Evolutionary conservation across 257 asterid genomes (phyloP).

Genomic region (Cynanchum wilfordii): DNA sequence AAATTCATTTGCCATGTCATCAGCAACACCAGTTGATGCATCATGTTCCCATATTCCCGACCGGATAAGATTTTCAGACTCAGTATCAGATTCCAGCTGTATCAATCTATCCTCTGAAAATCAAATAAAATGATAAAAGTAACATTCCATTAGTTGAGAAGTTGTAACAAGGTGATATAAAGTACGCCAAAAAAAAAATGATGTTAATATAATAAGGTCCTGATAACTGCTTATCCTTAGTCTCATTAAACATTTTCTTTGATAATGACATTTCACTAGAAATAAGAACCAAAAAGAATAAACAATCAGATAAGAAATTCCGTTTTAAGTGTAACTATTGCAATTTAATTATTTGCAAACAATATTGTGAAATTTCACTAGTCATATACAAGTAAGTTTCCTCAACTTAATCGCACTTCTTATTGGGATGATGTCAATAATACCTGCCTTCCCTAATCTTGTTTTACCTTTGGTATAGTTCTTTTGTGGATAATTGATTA

Average conservation of each 20-base stretch:
- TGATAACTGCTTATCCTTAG: not conserved
- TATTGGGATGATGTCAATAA: not conserved
- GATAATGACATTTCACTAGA: not conserved
- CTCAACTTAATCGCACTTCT: not conserved
- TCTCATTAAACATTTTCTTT: not conserved
- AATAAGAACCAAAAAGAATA: not conserved
- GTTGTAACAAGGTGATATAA: not conserved
- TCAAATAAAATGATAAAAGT: not conserved
- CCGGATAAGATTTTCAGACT: constrained; percentile 39
- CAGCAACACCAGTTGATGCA: constrained; percentile 25
- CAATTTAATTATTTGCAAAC: not conserved
- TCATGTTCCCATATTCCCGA: constrained; percentile 27
- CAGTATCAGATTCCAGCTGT: constrained; percentile 64
- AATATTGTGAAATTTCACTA: not conserved
- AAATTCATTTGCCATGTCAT: constrained; percentile 29
- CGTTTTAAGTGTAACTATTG: not conserved
- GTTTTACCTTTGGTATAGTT: not conserved
- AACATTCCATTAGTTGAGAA: not conserved
- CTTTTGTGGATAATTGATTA: not conserved
- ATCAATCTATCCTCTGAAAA: constrained; percentile 44
- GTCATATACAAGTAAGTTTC: not conserved
- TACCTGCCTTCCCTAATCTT: not conserved
- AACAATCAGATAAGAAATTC: not conserved
- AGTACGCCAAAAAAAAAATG: not conserved
- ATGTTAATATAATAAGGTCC: not conserved